Conservation (phyloP, 192 early-diverging fungal genomes). For the Coemansia sp. region DNA sequence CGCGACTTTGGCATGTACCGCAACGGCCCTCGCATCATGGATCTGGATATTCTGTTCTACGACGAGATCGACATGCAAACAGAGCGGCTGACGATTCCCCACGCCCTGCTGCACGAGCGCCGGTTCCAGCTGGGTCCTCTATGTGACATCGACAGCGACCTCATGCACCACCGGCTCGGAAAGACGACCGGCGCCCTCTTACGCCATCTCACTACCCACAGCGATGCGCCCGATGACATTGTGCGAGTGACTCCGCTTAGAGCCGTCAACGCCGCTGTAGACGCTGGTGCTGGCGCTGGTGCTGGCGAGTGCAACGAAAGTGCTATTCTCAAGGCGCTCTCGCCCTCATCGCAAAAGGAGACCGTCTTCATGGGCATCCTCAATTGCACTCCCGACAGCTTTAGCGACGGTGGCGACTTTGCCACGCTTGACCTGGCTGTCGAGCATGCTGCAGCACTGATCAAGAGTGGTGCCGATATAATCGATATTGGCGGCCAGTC, state of each 20-base stretch:
- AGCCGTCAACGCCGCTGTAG: constrained; percentile 18
- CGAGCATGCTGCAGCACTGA: constrained; percentile 66
- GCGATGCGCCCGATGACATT: constrained; percentile 58
- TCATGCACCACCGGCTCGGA: constrained; percentile 88
- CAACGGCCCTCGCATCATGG: constrained; percentile 92
- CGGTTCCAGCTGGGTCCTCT: constrained; percentile 94
- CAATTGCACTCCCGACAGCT: constrained; percentile 96
- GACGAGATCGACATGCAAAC: constrained; percentile 72
- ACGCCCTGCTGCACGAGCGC: constrained; percentile 84
- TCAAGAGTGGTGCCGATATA: constrained; percentile 81
- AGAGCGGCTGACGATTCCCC: constrained; percentile 81
- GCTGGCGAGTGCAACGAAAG: constrained; percentile 20
- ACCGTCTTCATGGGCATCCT: constrained; percentile 96
- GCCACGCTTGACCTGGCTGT: constrained; percentile 66
- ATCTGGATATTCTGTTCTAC: constrained; percentile 97
- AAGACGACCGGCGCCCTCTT: constrained; percentile 72
- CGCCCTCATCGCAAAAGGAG: constrained; percentile 46
- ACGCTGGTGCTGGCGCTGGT: constrained; percentile 15
- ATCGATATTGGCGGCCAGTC: constrained; percentile 97
- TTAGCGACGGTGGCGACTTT: constrained; percentile 89
- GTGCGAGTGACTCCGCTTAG: constrained; percentile 55
- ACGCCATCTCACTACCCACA: constrained; percentile 55
- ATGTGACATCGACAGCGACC: constrained; percentile 87
- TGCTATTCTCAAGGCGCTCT: constrained; percentile 61
- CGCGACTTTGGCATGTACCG: constrained; percentile 66